These are phyloP conservation scores for Herpetospermum pedunculosum DNA, from an alignment of 306 rosid genomes.

Conservation along the genomic window DNA sequence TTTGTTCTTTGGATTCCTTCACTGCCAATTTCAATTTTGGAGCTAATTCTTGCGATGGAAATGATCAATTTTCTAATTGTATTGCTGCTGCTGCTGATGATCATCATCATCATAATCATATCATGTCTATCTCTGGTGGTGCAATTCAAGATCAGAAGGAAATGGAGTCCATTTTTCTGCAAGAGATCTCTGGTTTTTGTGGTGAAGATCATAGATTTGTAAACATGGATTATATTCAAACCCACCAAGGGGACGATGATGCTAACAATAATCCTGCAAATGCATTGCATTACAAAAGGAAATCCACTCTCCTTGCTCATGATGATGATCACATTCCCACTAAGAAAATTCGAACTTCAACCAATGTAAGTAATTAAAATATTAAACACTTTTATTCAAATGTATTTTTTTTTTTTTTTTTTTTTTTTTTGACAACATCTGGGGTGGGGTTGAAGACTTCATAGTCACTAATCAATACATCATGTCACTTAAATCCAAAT, in stretches of 20 bases:
- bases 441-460: no score
- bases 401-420: no score
- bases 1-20: slow-evolving; percentile 31
- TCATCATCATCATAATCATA: neutral
- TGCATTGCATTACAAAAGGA: slow-evolving; percentile 40
- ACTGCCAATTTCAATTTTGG: slow-evolving; percentile 23
- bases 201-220: slow-evolving; percentile 19
- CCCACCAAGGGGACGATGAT: slow-evolving; percentile 2
- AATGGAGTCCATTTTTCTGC: slow-evolving; percentile 24
- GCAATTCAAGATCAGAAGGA: neutral
- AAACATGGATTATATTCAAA: slow-evolving; percentile 10
- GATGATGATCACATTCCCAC: slow-evolving; percentile 16
- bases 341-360: slow-evolving; percentile 34
- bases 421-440: no score
- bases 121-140: neutral
- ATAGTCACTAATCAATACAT: no score
- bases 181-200: slow-evolving; percentile 21
- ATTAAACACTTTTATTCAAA: no score
- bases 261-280: slow-evolving; percentile 4
- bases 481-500: no score
- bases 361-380: slow-evolving; percentile 64
- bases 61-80: slow-evolving; percentile 12
- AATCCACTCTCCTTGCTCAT: slow-evolving; percentile 20
- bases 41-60: slow-evolving; percentile 8
- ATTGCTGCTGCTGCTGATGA: neutral